Evolutionary conservation across 1,284 basidiomycete genomes (phyloP).

Genomic region (Mycocalia duriaeana): DNA sequence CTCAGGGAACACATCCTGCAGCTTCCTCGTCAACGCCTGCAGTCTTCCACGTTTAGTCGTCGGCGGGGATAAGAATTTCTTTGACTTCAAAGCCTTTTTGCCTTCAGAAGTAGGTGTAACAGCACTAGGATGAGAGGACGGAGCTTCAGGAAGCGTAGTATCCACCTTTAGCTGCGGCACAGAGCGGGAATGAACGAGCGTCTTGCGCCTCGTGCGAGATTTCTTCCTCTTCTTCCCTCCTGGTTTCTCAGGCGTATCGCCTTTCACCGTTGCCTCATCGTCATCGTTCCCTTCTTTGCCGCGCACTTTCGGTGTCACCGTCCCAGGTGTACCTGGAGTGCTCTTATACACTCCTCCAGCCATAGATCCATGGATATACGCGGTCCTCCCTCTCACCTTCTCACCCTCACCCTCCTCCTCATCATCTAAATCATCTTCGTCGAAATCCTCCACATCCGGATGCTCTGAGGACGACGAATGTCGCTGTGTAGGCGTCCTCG

Average conservation of each 20-base stretch:
- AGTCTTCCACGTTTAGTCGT: constrained; percentile 41
- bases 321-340: constrained; percentile 15
- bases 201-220: constrained; percentile 17
- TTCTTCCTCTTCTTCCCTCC: constrained; percentile 11
- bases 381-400: constrained; percentile 12
- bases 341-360: constrained; percentile 14
- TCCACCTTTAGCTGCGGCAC: constrained; percentile 28
- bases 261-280: constrained; percentile 5
- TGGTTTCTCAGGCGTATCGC: background rate
- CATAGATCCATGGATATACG: constrained; percentile 13
- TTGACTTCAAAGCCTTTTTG: background rate
- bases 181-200: constrained; percentile 35
- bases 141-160: constrained; percentile 1
- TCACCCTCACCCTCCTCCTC: constrained; percentile 11
- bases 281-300: constrained; percentile 7
- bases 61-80: constrained; percentile 6
- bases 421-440: constrained; percentile 7
- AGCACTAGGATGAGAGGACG: background rate
- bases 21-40: constrained; percentile 48
- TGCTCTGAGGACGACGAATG: background rate
- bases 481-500: background rate
- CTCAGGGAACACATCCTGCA: constrained; percentile 53
- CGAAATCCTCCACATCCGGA: constrained; percentile 1
- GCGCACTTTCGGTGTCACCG: constrained; percentile 4
- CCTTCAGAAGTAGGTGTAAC: background rate